Evolutionary conservation across 1,284 basidiomycete species (phyloP).

Genomic region (Papiliotrema flavescens): DNA sequence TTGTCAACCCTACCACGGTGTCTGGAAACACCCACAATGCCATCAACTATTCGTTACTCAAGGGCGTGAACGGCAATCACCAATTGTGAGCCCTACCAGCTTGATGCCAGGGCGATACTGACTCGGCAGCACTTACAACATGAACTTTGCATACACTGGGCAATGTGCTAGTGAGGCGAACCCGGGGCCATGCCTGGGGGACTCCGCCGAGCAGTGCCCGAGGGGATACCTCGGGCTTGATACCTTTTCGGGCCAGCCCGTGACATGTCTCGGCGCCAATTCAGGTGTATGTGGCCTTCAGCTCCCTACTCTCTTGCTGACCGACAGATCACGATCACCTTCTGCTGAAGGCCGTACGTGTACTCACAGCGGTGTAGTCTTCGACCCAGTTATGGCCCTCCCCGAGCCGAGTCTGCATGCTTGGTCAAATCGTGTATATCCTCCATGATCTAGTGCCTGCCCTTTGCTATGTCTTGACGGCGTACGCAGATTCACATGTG

Average conservation of each 20-base stretch:
- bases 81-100: background rate
- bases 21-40: slow-evolving; percentile 5
- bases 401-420: no score
- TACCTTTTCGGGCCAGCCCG: background rate
- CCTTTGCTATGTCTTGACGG: no score
- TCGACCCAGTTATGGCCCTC: no score
- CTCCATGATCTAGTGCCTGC: no score
- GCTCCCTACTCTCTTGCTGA: background rate
- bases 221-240: background rate
- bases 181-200: background rate
- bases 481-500: no score
- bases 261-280: background rate
- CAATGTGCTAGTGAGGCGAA: background rate
- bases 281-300: background rate
- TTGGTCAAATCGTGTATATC: no score
- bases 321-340: background rate
- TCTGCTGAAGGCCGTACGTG: background rate
- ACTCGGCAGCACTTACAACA: slow-evolving; percentile 14
- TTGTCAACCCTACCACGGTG: slow-evolving; percentile 10
- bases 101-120: no score
- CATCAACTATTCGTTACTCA: slow-evolving; percentile 16
- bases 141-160: slow-evolving; percentile 9
- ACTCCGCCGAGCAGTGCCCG: background rate
- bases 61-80: slow-evolving; percentile 5
- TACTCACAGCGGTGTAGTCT: background rate